A percentile compares a stretch with the other conserved stretches of the same genome.
Evolutionary conservation across 352 stramenopile species (phyloP).

Genomic region (Globisporangium irregulare): DNA sequence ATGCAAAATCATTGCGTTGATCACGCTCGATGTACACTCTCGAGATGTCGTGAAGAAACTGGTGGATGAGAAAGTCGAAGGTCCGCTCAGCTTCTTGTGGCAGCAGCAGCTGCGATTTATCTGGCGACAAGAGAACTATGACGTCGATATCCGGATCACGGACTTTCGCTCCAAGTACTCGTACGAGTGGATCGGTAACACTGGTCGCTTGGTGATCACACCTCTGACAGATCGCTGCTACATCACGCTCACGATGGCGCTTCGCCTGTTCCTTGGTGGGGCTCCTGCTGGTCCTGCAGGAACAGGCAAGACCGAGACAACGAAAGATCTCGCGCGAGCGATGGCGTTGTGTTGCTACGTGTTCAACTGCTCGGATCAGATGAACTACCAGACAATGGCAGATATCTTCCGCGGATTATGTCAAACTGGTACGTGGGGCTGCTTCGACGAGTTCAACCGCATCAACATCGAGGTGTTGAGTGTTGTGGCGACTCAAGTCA

Average conservation of each 20-base stretch:
- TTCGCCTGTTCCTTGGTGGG: slow-evolving; percentile 95
- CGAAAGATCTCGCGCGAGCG: slow-evolving; percentile 79
- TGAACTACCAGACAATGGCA: slow-evolving; percentile 90
- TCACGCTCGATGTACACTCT: slow-evolving; percentile 95
- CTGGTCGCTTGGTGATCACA: slow-evolving; percentile 93
- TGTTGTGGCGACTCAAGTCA: slow-evolving; percentile 84
- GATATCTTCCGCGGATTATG: slow-evolving; percentile 86
- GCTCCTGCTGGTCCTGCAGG: slow-evolving; percentile 91
- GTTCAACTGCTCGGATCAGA: slow-evolving; percentile 89
- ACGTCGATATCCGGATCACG: slow-evolving; percentile 96
- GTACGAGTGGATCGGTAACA: slow-evolving; percentile 89
- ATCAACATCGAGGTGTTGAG: slow-evolving; percentile 89
- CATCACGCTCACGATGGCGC: slow-evolving; percentile 95
- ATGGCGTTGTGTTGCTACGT: slow-evolving; percentile 88
- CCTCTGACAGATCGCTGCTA: slow-evolving; percentile 96
- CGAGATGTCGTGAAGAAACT: slow-evolving; percentile 91
- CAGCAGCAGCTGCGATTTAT: slow-evolving; percentile 88
- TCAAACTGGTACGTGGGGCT: slow-evolving; percentile 85
- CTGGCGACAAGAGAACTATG: slow-evolving; percentile 91
- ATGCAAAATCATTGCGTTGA: slow-evolving; percentile 95
- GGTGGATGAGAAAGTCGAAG: slow-evolving; percentile 88
- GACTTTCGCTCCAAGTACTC: slow-evolving; percentile 95
- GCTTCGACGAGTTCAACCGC: slow-evolving; percentile 88
- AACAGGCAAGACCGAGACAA: slow-evolving; percentile 90
- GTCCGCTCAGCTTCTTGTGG: slow-evolving; percentile 84